A percentile compares a stretch with the other conserved stretches of the same genome.
These are phyloP conservation scores for Colletotrichum spaethianum DNA, from an alignment of 2,329 filamentous ascomycete genomes.

Conservation along the genomic window DNA sequence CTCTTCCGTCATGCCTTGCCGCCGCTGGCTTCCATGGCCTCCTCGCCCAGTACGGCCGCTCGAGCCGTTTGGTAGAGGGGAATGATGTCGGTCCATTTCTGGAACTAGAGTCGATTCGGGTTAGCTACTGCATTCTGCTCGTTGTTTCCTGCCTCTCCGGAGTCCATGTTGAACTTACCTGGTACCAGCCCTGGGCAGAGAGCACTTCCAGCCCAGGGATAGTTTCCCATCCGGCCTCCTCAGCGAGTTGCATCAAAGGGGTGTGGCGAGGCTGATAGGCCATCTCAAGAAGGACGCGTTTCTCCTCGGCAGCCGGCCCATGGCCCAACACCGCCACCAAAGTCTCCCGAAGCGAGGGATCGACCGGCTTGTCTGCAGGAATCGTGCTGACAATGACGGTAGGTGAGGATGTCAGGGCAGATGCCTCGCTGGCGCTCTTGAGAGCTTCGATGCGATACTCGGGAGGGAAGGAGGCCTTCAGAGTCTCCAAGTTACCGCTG, in stretches of 20 bases:
- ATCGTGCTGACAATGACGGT: conserved; percentile 90
- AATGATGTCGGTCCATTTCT: conserved; percentile 86
- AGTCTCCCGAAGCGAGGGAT: conserved; percentile 76
- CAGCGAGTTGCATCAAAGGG: conserved; percentile 86
- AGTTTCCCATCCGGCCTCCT: conserved; percentile 83
- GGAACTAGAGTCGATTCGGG: conserved; percentile 67
- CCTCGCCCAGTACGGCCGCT: conserved; percentile 60
- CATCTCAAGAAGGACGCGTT: conserved; percentile 88
- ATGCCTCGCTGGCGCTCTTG: conserved; percentile 10
- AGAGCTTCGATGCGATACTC: conserved; percentile 81
- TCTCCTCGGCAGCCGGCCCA: conserved; percentile 54
- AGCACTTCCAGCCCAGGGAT: conserved; percentile 92
- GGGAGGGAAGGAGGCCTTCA: conserved; percentile 80
- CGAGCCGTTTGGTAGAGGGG: conserved; percentile 81
- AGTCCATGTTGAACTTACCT: conserved; percentile 68
- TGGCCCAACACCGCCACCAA: conserved; percentile 68
- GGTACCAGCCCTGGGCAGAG: conserved; percentile 89
- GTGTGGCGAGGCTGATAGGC: conserved; percentile 93
- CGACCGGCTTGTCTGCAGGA: conserved; percentile 88
- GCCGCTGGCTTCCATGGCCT: background rate
- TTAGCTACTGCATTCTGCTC: conserved; percentile 42
- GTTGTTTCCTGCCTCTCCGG: too few relatives aligned
- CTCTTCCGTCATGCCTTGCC: background rate
- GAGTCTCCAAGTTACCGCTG: conserved; percentile 73
- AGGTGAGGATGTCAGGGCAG: conserved; percentile 59